A percentile compares a stretch with the other conserved stretches of the same genome.
These are phyloP conservation scores for Aspergillus tamarii DNA, from an alignment of 2,329 filamentous ascomycete genomes.

Conservation along the genomic window DNA sequence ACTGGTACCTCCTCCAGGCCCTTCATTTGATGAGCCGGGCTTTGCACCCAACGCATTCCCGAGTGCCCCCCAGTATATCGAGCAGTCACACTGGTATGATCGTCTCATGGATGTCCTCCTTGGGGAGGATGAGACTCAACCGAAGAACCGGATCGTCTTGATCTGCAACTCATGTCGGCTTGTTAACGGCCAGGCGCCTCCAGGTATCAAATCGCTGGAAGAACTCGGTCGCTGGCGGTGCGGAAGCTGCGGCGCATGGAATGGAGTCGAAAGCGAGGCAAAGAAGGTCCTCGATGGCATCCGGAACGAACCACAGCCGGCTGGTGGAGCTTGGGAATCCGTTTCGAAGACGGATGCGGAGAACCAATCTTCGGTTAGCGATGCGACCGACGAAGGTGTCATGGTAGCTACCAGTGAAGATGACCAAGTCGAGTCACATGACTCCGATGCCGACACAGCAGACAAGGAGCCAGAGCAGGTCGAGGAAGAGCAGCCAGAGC, in stretches of 20 bases:
- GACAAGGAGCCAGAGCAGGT: slow-evolving; percentile 14
- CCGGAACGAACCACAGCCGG: slow-evolving; percentile 28
- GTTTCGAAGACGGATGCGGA: slow-evolving; percentile 25
- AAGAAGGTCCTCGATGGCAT: slow-evolving; percentile 73
- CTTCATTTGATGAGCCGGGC: slow-evolving; percentile 41
- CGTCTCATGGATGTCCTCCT: slow-evolving; percentile 87
- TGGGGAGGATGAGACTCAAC: slow-evolving; percentile 89
- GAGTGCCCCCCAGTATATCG: slow-evolving; percentile 37
- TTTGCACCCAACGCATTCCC: slow-evolving; percentile 55
- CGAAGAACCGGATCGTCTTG: slow-evolving; percentile 86
- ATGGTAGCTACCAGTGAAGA: slow-evolving; percentile 32
- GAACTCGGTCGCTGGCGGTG: slow-evolving; percentile 89
- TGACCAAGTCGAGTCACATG: slow-evolving; percentile 27
- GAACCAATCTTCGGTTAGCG: slow-evolving; percentile 23
- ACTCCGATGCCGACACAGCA: slow-evolving; percentile 25
- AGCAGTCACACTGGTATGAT: slow-evolving; percentile 82
- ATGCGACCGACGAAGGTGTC: slow-evolving; percentile 31
- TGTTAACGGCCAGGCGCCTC: slow-evolving; percentile 94
- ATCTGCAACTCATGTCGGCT: slow-evolving; percentile 82
- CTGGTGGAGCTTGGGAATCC: slow-evolving; percentile 28
- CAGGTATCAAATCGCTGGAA: slow-evolving; percentile 74
- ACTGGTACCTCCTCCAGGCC: slow-evolving; percentile 19
- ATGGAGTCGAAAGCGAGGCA: slow-evolving; percentile 79
- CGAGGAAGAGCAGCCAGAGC: slow-evolving; percentile 21
- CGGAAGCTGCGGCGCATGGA: slow-evolving; percentile 77